Conservation (phyloP, 2,329 filamentous ascomycete species). For the Penicillium psychrosexuale region DNA sequence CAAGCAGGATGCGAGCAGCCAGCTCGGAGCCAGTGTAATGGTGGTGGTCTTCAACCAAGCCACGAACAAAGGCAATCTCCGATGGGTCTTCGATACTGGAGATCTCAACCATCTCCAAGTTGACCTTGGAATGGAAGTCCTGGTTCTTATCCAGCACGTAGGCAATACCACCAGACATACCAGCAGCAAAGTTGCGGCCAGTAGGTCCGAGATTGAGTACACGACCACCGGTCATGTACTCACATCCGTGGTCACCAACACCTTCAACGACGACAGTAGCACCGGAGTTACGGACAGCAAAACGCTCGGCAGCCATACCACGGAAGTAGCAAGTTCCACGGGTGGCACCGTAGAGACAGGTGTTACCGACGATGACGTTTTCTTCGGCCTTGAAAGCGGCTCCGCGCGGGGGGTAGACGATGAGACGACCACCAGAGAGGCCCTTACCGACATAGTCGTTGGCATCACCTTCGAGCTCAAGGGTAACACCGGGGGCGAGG, state of each 20-base stretch:
- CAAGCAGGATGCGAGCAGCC: slow-evolving; percentile 86
- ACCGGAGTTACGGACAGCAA: slow-evolving; percentile 94
- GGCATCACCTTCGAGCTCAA: slow-evolving; percentile 91
- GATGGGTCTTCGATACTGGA: slow-evolving; percentile 76
- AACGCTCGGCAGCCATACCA: slow-evolving; percentile 91
- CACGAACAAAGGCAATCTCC: slow-evolving; percentile 86
- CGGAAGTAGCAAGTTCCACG: slow-evolving; percentile 93
- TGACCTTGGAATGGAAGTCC: slow-evolving; percentile 90
- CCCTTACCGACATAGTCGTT: slow-evolving; percentile 98
- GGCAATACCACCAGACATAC: slow-evolving; percentile 97
- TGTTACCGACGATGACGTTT: slow-evolving; percentile 90
- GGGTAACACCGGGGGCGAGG: slow-evolving; percentile 85
- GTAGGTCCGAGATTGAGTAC: slow-evolving; percentile 82
- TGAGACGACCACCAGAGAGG: slow-evolving; percentile 85
- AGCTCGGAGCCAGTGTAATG: slow-evolving; percentile 97
- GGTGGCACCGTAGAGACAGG: slow-evolving; percentile 92
- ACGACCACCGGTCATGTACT: slow-evolving; percentile 98
- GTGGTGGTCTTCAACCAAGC: slow-evolving; percentile 92
- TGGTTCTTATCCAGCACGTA: slow-evolving; percentile 87
- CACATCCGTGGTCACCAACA: slow-evolving; percentile 91
- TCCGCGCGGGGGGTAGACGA: slow-evolving; percentile 86
- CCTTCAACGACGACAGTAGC: slow-evolving; percentile 95
- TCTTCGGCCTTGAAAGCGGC: slow-evolving; percentile 95
- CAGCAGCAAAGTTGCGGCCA: slow-evolving; percentile 94
- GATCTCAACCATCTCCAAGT: slow-evolving; percentile 95